Evolutionary conservation across 2,329 filamentous ascomycete species (phyloP), one percentile per base, ranked within the genome.

Genomic region (Hirsutella minnesotensis): DNA sequence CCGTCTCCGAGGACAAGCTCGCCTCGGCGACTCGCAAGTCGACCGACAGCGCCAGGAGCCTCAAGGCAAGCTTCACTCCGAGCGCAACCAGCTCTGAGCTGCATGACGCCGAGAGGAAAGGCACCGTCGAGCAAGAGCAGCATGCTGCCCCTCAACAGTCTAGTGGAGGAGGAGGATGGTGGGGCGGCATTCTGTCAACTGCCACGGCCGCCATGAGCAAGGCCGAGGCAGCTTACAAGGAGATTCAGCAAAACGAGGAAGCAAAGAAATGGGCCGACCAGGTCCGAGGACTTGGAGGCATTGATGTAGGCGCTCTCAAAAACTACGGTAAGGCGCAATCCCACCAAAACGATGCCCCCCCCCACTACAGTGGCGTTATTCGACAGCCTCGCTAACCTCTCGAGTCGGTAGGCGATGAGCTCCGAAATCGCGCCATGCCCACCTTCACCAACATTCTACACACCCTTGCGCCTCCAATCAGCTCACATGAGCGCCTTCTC

Each of bases 261-360:
- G 92, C 90, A 41, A 89, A 90, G 68, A 85, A 86, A 61, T 98
- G 90, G 88, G 86, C 89, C 1, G 86, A 95, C 42, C 90, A 96
- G 60, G 84, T 96, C 43, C 82, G 82, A 56, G 89, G 88, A 46
- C 52, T 65, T 18, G 53, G 54, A 21, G 48, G 48, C 40, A 53
- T 65, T 33, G 95, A 95, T 58, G 85, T 94, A 39, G 84, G 82
- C 37, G 80, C 79, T 27, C 68, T 96, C 35, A 77, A 77, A 52
- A 61, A 46, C 42, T 65, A 64, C 40, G 61, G 61, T 65, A 55
- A 45, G 58, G 19, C 36, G 21, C 12, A 16, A 10, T 12, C 5
- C 20, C 20, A 13, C n/a, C n/a, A n/a, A n/a, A n/a, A 22, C 20
- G 13, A 9, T 12, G 19, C n/a, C 40, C 15, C n/a, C 15, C 22